Base-by-base conservation (phyloP, 768 basidiomycete species). In the Leccinum arenicola region DNA sequence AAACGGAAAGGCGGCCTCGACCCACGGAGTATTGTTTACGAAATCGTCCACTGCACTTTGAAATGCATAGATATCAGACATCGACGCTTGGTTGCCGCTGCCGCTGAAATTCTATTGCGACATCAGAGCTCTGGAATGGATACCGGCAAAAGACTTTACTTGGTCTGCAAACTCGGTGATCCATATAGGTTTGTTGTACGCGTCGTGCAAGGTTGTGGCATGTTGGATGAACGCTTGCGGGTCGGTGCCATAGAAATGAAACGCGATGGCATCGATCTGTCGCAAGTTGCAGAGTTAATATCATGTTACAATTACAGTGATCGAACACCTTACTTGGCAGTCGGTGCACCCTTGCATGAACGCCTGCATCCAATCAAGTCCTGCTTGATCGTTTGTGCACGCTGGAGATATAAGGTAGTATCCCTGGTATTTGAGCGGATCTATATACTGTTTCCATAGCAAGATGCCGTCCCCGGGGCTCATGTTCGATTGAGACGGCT, bases 81-180 rank as follows among this genome's bases (percentile, higher is more conserved):
- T 58, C 60, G 51, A 59, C 55, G 80, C 80, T 61, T 82, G 81
- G 1, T 69, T 60, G 19, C 76, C 78, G 2, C 59, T 62, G 11
- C 78, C 78, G 63, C 72, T 72, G 69, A 85, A 91, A 75, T 86
- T 79, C 83, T 89, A 23, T 29, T 10, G 15, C 9, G 45, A 6
- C 0, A 29, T 61, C 57, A 25, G 43, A 54, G 33, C 40, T 49
- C 31, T 33, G 12, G 12, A 10, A 33, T 3, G 14, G 38, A 21
- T 19, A 33, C 23, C 10, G 5, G 6, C 10, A 43, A 19, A 45
- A n/a, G 33, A 31, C 59, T 65, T 17, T 59, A 83, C 88, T 76
- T 84, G 78, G 76, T 86, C 87, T 55, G 89, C 90, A 58, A 83
- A 87, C 66, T 93, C 91, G 5, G 89, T 88, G 62, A 87, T 67